Evolutionary conservation across 805 yeast species (phyloP).

Genomic region (Osmozyma mogii): DNA sequence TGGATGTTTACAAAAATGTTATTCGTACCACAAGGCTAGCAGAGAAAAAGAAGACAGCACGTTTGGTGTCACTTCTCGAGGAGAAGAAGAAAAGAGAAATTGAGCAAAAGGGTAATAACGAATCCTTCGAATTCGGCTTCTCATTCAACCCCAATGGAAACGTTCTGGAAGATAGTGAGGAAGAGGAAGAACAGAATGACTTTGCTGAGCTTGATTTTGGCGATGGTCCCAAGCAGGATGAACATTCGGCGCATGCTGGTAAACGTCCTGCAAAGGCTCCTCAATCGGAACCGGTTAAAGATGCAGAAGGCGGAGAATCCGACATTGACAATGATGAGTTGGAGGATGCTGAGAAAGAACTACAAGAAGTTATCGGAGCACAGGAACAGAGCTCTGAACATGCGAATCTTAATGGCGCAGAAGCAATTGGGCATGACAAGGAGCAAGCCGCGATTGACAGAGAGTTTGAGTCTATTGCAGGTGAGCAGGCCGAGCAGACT

Average conservation of each 20-base stretch:
- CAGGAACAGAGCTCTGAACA: no score
- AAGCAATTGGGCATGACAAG: no score
- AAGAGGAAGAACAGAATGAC: conserved; percentile 3
- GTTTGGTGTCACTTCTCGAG: conserved; percentile 11
- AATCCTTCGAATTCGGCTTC: conserved; percentile 26
- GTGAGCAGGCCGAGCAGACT: no score
- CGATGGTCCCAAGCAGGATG: background rate
- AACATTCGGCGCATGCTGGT: background rate
- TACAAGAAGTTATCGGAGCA: no score
- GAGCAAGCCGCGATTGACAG: no score
- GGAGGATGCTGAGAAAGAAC: conserved; percentile 5
- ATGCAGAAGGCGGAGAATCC: background rate
- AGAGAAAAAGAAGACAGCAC: conserved; percentile 9
- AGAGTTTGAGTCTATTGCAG: no score
- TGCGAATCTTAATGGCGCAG: no score
- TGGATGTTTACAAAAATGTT: conserved; percentile 24
- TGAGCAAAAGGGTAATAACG: conserved; percentile 23
- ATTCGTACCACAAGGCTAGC: conserved; percentile 25
- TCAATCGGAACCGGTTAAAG: background rate
- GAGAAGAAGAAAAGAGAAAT: conserved; percentile 16
- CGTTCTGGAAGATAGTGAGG: conserved; percentile 13
- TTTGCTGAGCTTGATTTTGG: conserved; percentile 7
- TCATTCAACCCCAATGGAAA: conserved; percentile 20
- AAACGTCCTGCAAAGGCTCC: background rate
- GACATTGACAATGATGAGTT: conserved; percentile 4